phyloP scores from a whole-genome alignment of 2,329 filamentous ascomycete species.

The Xylariomycetidae sp. region DNA sequence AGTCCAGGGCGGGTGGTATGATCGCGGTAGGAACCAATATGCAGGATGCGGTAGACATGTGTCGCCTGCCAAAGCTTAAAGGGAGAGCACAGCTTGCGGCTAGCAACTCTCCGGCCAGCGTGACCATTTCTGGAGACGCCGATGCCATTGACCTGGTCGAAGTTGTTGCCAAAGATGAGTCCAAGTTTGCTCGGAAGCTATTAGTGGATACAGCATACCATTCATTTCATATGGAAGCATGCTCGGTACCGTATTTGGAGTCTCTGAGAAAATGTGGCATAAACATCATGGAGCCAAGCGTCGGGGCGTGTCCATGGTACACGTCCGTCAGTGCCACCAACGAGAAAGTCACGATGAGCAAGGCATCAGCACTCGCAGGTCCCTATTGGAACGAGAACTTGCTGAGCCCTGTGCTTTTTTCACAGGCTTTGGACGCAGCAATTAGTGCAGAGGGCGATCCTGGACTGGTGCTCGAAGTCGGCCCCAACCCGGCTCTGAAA shows the following conservation, averaged over 20 bases:
- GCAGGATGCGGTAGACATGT: slow-evolving; percentile 13
- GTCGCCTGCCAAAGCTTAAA: slow-evolving; percentile 4
- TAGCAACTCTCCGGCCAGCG: slow-evolving; percentile 11
- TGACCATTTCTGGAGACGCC: slow-evolving; percentile 14
- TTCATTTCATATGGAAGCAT: slow-evolving; percentile 13
- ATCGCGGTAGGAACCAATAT: slow-evolving; percentile 33
- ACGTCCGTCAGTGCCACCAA: slow-evolving; percentile 4
- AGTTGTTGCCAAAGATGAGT: slow-evolving; percentile 9
- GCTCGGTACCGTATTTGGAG: slow-evolving; percentile 5
- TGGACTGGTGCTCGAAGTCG: slow-evolving; percentile 9
- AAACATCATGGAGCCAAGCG: slow-evolving; percentile 2
- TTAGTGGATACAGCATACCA: slow-evolving; percentile 16
- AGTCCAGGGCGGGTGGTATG: slow-evolving; percentile 32
- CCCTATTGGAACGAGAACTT: slow-evolving; percentile 12
- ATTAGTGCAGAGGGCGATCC: slow-evolving; percentile 1
- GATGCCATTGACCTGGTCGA: slow-evolving; percentile 11
- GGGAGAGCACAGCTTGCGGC: slow-evolving; percentile 12
- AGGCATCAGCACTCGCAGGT: slow-evolving; percentile 1
- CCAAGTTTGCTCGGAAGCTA: slow-evolving; percentile 10
- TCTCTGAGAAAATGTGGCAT: slow-evolving; percentile 3
- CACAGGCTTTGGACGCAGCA: slow-evolving; percentile 6
- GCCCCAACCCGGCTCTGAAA: slow-evolving; percentile 12
- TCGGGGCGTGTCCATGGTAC: slow-evolving; percentile 3
- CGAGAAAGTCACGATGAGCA: slow-evolving; percentile 1
- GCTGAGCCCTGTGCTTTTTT: slow-evolving; percentile 10